phyloP scores from a whole-genome alignment of 257 asterid genomes.

The Solanum appendiculatum region DNA sequence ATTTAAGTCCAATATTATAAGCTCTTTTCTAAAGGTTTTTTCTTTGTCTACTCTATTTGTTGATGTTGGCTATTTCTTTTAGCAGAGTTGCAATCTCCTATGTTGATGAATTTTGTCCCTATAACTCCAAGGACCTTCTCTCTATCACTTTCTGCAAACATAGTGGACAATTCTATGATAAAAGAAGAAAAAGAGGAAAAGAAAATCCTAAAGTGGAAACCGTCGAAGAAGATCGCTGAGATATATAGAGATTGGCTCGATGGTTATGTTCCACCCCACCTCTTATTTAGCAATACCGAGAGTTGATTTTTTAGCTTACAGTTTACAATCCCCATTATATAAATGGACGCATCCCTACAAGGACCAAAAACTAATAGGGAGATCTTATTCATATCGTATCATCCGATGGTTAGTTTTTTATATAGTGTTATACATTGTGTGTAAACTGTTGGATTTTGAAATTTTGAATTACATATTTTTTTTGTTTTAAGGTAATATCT shows the following conservation, averaged over 20 bases:
- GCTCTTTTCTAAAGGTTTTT: not conserved
- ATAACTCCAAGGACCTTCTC: conserved; percentile 15
- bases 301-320: not conserved
- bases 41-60: not conserved
- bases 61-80: not conserved
- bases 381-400: not conserved
- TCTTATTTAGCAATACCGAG: conserved; percentile 15
- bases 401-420: not conserved
- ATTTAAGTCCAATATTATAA: not conserved
- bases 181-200: conserved; percentile 14
- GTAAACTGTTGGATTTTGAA: not conserved
- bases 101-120: not conserved
- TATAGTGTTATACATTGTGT: not conserved
- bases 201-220: conserved; percentile 38
- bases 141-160: not conserved
- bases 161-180: conserved; percentile 10
- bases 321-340: not conserved
- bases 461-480: not conserved
- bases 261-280: too few species aligned
- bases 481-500: not conserved
- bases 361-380: not conserved
- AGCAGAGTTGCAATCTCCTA: conserved; percentile 28
- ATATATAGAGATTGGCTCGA: conserved; percentile 73
- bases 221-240: conserved; percentile 38
- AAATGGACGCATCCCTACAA: not conserved